Conservation (phyloP, 1,139 yeast genomes). For the Pichia sp. region DNA sequence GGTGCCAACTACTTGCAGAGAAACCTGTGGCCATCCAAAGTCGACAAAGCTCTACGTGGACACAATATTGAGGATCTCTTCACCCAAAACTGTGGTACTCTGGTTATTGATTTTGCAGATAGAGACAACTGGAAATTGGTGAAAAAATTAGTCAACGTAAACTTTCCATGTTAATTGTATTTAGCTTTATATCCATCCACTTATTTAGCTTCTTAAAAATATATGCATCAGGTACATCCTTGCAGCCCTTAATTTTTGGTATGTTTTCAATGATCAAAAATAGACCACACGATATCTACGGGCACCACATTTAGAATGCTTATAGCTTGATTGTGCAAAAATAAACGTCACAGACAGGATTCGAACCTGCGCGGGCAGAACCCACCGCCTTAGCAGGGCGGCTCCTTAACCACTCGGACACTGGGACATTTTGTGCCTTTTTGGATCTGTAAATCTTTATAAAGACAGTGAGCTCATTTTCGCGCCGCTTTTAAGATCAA, state of each 20-base stretch:
- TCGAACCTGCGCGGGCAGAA: conserved; percentile 85
- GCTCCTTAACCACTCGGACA: conserved; percentile 64
- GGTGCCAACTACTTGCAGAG: conserved; percentile 69
- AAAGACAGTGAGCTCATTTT: too few relatives aligned
- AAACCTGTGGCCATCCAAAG: conserved; percentile 68
- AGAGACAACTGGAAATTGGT: conserved; percentile 53
- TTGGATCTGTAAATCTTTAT: too few relatives aligned
- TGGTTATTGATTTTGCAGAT: conserved; percentile 65
- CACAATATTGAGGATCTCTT: conserved; percentile 45
- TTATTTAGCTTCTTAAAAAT: too few relatives aligned
- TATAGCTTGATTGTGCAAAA: too few relatives aligned
- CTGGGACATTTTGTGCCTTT: conserved; percentile 41
- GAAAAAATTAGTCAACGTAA: conserved; percentile 45
- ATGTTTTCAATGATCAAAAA: too few relatives aligned
- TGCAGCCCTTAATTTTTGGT: too few relatives aligned
- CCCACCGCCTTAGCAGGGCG: conserved; percentile 76
- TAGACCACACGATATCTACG: too few relatives aligned
- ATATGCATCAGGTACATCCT: too few relatives aligned
- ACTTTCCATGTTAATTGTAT: too few relatives aligned
- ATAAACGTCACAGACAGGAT: conserved; percentile 74
- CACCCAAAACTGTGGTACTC: conserved; percentile 47
- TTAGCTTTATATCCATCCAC: too few relatives aligned
- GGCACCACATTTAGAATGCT: too few relatives aligned
- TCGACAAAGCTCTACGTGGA: conserved; percentile 46
- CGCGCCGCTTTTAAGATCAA: too few relatives aligned